phyloP scores from a whole-genome alignment of 345 rosid genomes.

The Orychophragmus violaceus region DNA sequence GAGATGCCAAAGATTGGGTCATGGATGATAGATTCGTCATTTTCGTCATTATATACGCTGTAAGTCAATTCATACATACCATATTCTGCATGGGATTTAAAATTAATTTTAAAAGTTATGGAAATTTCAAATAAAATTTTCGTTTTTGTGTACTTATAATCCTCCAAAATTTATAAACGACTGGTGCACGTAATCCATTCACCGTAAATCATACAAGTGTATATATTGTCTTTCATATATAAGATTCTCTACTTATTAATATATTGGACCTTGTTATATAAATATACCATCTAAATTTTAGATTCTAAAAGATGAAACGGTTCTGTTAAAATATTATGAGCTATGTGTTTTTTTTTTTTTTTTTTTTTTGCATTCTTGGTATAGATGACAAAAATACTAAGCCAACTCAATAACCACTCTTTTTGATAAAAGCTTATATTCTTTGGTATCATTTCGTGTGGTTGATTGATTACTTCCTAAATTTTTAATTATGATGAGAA shows the following conservation, averaged over 20 bases:
- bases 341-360: not conserved
- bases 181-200: not conserved
- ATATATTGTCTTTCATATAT: not conserved
- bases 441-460: not conserved
- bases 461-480: not conserved
- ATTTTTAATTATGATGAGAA: not conserved
- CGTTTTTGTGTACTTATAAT: too few species aligned
- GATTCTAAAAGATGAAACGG: not conserved
- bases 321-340: not conserved
- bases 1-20: constrained; percentile 40
- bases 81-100: not conserved
- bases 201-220: too few species aligned
- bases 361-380: not conserved
- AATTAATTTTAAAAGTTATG: not conserved
- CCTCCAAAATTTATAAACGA: too few species aligned
- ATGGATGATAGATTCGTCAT: constrained; percentile 43
- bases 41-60: constrained; percentile 42
- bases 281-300: not conserved
- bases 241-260: not conserved
- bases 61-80: constrained; percentile 20
- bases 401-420: not conserved
- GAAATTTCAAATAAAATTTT: too few species aligned
- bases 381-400: not conserved
- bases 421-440: not conserved
- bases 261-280: not conserved